These are phyloP conservation scores for Aureobasidium sp. DNA, from an alignment of 2,329 filamentous ascomycete species.

Conservation along the genomic window DNA sequence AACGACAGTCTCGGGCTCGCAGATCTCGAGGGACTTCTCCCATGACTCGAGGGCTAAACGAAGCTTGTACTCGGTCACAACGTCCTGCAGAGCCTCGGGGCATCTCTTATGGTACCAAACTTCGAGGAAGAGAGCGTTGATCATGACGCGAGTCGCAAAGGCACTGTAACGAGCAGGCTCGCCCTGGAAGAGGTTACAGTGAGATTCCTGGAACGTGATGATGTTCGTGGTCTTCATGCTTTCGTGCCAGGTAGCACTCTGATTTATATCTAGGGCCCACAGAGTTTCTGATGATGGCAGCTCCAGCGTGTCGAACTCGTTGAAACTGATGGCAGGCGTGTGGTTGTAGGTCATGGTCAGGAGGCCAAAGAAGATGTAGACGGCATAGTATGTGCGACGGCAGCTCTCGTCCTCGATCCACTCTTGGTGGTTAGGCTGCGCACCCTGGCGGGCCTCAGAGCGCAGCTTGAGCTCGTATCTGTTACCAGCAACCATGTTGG, in stretches of 20 bases:
- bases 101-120: slow-evolving; percentile 99
- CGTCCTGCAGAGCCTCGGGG: slow-evolving; percentile 93
- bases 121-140: slow-evolving; percentile 95
- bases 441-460: slow-evolving; percentile 74
- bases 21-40: slow-evolving; percentile 91
- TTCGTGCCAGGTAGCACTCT: slow-evolving; percentile 80
- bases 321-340: slow-evolving; percentile 95
- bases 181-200: slow-evolving; percentile 92
- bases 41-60: slow-evolving; percentile 94
- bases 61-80: slow-evolving; percentile 97
- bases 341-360: slow-evolving; percentile 95
- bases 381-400: slow-evolving; percentile 92
- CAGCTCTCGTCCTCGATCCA: slow-evolving; percentile 98
- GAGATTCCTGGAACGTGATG: slow-evolving; percentile 86
- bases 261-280: slow-evolving; percentile 77
- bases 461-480: slow-evolving; percentile 93
- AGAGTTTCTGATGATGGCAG: slow-evolving; percentile 88
- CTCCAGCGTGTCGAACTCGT: slow-evolving; percentile 90
- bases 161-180: slow-evolving; percentile 87
- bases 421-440: slow-evolving; percentile 70
- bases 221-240: slow-evolving; percentile 62
- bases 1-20: slow-evolving; percentile 81
- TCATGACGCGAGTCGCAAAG: slow-evolving; percentile 95
- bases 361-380: slow-evolving; percentile 98
- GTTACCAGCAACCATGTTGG: slow-evolving; percentile 98